Evolutionary conservation across 1,284 basidiomycete genomes (phyloP).

Genomic region (Rhizopogon parksii): DNA sequence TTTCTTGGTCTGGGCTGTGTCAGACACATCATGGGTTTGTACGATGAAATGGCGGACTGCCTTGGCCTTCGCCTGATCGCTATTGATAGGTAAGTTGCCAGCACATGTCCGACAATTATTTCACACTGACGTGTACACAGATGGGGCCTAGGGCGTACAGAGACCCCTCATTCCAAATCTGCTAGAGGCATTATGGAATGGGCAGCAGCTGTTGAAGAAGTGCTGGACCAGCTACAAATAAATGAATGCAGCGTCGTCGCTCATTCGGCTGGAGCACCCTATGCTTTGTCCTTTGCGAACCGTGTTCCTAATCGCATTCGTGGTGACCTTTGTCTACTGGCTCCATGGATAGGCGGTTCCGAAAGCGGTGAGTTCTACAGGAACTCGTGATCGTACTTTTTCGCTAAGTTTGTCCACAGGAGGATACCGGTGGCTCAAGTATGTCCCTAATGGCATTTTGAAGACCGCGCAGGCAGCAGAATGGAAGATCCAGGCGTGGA

Average conservation of each 20-base stretch:
- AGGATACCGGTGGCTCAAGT: constrained; percentile 95
- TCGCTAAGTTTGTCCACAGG: constrained; percentile 33
- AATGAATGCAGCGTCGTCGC: constrained; percentile 85
- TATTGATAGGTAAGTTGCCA: constrained; percentile 69
- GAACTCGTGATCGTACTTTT: not conserved
- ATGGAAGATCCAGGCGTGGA: constrained; percentile 95
- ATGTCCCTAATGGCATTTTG: constrained; percentile 88
- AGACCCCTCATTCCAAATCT: constrained; percentile 58
- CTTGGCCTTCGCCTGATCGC: constrained; percentile 86
- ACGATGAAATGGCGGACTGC: constrained; percentile 92
- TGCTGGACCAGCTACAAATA: constrained; percentile 76
- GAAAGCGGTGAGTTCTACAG: constrained; percentile 64
- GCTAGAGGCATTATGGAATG: constrained; percentile 84
- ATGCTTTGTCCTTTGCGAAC: constrained; percentile 84
- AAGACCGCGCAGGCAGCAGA: constrained; percentile 96
- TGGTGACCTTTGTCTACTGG: constrained; percentile 84
- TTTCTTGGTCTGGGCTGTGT: constrained; percentile 94
- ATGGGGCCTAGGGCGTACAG: constrained; percentile 91
- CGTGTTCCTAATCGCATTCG: constrained; percentile 67
- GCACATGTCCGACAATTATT: constrained; percentile 9
- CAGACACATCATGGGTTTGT: constrained; percentile 88
- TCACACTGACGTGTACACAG: constrained; percentile 31
- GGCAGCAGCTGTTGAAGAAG: constrained; percentile 85
- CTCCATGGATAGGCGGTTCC: constrained; percentile 93
- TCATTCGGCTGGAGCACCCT: constrained; percentile 95